Conservation (phyloP, 176 grass and related monocot genomes). For the Calamus simplicifolius region DNA sequence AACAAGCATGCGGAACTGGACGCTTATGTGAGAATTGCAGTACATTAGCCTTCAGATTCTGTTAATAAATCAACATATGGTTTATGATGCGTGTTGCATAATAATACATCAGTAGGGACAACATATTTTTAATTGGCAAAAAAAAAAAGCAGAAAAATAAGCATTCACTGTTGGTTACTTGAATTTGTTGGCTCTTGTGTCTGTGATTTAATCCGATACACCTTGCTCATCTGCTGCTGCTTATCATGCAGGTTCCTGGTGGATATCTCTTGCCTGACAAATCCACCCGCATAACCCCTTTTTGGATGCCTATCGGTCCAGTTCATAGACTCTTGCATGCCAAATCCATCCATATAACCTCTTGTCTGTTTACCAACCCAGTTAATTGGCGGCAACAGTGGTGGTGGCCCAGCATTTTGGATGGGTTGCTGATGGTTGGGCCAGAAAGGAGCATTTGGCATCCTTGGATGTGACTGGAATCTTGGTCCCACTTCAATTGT, state of each 20-base stretch:
- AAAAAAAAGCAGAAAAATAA: no score
- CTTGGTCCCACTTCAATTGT: conserved; percentile 47
- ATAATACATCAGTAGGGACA: no score
- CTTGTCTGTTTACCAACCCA: conserved; percentile 64
- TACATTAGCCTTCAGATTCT: no score
- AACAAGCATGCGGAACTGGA: no score
- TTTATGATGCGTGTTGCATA: no score
- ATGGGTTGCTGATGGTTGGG: conserved; percentile 30
- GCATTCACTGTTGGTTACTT: conserved; percentile 2
- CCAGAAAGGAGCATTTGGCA: conserved; percentile 25
- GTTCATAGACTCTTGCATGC: conserved; percentile 27
- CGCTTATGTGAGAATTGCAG: no score
- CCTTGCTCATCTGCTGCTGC: conserved; percentile 43
- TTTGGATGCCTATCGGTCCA: conserved; percentile 11
- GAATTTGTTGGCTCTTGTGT: conserved; percentile 29
- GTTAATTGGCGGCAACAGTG: conserved; percentile 46
- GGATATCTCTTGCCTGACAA: conserved; percentile 31
- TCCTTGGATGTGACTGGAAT: conserved; percentile 28
- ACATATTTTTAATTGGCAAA: no score
- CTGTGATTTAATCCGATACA: conserved; percentile 44
- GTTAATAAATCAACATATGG: no score
- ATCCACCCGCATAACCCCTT: neutral
- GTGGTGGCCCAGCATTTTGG: conserved; percentile 43
- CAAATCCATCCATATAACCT: conserved; percentile 19
- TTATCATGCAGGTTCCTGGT: conserved; percentile 35